phyloP scores from a whole-genome alignment of 768 basidiomycete species.

The Basidioascus undulatus region DNA sequence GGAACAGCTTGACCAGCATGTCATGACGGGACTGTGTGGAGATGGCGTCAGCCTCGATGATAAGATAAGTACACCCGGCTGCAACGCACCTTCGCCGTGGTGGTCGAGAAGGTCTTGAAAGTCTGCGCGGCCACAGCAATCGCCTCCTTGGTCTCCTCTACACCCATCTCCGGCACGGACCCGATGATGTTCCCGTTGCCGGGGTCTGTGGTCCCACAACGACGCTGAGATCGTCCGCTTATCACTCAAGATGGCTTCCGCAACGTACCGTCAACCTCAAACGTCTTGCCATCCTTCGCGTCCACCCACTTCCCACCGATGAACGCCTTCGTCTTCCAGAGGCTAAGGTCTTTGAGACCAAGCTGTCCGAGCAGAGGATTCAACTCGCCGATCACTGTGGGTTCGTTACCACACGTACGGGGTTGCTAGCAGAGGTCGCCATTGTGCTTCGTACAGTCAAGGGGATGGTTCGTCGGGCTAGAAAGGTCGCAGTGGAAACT shows the following conservation, averaged over 20 bases:
- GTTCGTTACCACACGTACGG: no score
- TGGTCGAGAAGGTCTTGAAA: slow-evolving; percentile 64
- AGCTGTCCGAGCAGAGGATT: no score
- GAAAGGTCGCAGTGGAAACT: no score
- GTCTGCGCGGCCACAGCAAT: slow-evolving; percentile 58
- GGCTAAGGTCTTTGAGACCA: slow-evolving; percentile 50
- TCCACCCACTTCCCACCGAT: slow-evolving; percentile 74
- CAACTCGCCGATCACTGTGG: no score
- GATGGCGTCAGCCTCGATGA: background rate
- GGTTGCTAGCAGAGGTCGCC: no score
- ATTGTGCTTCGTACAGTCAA: no score
- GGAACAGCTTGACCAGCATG: slow-evolving; percentile 50
- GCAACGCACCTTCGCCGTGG: slow-evolving; percentile 48
- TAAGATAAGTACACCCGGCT: background rate
- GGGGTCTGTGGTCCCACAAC: slow-evolving; percentile 51
- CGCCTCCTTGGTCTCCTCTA: slow-evolving; percentile 58
- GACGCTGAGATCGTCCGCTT: background rate
- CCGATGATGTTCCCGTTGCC: slow-evolving; percentile 65
- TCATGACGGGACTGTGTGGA: slow-evolving; percentile 46
- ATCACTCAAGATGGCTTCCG: background rate
- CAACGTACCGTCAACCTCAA: slow-evolving; percentile 50
- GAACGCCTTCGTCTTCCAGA: slow-evolving; percentile 50
- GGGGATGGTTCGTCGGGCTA: no score
- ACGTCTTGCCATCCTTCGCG: slow-evolving; percentile 43
- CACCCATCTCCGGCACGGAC: slow-evolving; percentile 67